Base-by-base conservation (phyloP, 345 rosid genomes). In the Rhizophora apiculata region DNA sequence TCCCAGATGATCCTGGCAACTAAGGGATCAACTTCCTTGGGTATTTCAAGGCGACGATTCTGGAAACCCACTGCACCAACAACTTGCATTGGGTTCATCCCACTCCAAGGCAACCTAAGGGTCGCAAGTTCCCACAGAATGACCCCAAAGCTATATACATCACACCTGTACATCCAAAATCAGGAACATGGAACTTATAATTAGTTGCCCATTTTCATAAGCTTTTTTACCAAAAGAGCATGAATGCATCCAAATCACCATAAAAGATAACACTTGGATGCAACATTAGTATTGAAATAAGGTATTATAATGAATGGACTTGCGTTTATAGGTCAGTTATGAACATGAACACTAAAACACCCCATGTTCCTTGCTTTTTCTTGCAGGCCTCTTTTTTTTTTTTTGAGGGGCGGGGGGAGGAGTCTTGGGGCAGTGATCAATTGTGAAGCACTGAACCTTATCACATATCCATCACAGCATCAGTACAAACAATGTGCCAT, bases 11-110 rank as follows among this genome's bases (percentile, higher is more conserved):
- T 92, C 71, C 89, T 82, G 24, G 84, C 96, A 51, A 96, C 99
- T 63, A 83, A 59, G 19, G 99, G 99, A 80, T 96, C 99, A 32
- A 90, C 73, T 75, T 96, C 99, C 83, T 92, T 89, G 13, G 98
- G 97, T 71, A 92, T 89, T 69, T 96, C 99, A 55, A 88, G 97
- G 70, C 99, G 89, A 0, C 95, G 93, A 64, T 90, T 96, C 80
- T 96, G 98, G 80, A 96, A 96, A 78, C 99, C 99, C 48, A 96
- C 99, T 3, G 98, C 99, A 76, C 99, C 98, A 24, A 96, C 99
- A 56, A 92, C 99, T 82, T 96, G 99, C 99, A 96, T 96, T 2
- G 99, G 99, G 78, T 96, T 96, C 98, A 96, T 92, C 69, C 96
- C 99, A 62, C 90, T 80, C 99, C 99, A 96, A 19, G 99, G 99